Percentiles rank a stretch among this genome's conserved stretches.
Conservation (phyloP, 2,329 filamentous ascomycete species). For the Botrytis cinerea region DNA sequence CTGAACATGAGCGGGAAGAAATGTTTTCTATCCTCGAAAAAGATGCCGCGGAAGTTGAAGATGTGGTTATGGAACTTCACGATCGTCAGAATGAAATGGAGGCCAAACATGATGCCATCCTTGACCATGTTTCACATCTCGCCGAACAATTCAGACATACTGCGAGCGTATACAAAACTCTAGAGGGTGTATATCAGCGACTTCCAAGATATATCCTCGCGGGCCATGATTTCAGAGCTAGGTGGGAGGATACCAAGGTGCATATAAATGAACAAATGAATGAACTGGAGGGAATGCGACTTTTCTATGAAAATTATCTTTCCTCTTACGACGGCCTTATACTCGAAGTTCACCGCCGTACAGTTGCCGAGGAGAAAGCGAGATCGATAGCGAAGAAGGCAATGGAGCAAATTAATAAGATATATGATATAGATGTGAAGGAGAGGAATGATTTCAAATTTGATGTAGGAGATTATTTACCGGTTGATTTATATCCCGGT, state of each 20-base stretch:
- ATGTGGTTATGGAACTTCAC: constrained; percentile 69
- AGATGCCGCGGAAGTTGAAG: constrained; percentile 68
- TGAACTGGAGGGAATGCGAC: constrained; percentile 74
- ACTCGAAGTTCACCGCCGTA: constrained; percentile 78
- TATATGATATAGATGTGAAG: constrained; percentile 71
- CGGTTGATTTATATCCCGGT: constrained; percentile 83
- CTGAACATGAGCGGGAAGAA: constrained; percentile 73
- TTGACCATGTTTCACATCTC: constrained; percentile 61
- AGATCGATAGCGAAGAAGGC: constrained; percentile 75
- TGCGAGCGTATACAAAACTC: constrained; percentile 61
- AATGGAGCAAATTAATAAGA: constrained; percentile 70
- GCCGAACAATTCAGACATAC: constrained; percentile 58
- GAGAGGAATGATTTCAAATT: constrained; percentile 77
- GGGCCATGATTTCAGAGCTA: constrained; percentile 61
- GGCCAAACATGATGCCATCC: constrained; percentile 62
- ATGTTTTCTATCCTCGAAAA: constrained; percentile 80
- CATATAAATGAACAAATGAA: constrained; percentile 67
- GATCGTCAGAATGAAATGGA: constrained; percentile 79
- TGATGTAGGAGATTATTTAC: constrained; percentile 83
- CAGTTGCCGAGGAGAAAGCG: constrained; percentile 71
- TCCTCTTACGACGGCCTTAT: constrained; percentile 82
- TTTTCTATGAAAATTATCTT: constrained; percentile 87
- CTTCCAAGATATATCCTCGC: constrained; percentile 66
- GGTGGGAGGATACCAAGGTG: constrained; percentile 75
- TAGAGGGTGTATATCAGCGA: constrained; percentile 68